Conservation (phyloP, 1,139 yeast species). For the Yamadazyma diospyri region DNA sequence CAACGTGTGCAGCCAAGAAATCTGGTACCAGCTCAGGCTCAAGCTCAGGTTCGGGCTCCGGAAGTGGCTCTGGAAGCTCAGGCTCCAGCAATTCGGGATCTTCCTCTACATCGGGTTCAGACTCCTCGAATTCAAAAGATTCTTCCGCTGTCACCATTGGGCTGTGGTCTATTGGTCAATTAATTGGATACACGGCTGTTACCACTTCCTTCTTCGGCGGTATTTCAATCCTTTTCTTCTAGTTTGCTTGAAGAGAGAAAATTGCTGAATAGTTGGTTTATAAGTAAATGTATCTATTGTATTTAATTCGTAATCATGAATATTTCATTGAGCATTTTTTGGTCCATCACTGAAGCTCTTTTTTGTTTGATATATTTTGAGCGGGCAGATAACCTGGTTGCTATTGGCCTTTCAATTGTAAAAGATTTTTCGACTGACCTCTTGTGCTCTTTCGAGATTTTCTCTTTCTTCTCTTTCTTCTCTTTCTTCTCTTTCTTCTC, state of each 20-base stretch:
- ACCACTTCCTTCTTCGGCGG: constrained; percentile 40
- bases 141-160: constrained; percentile 20
- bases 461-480: constrained; percentile 4
- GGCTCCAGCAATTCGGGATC: constrained; percentile 13
- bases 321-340: constrained; percentile 84
- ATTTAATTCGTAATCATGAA: constrained; percentile 68
- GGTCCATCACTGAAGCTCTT: constrained; percentile 86
- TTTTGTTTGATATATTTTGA: constrained; percentile 86
- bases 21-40: constrained; percentile 29
- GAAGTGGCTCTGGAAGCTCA: constrained; percentile 33
- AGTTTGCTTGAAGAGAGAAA: background rate
- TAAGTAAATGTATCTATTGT: constrained; percentile 1
- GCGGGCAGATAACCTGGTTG: constrained; percentile 73
- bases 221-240: constrained; percentile 28
- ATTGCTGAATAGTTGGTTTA: background rate
- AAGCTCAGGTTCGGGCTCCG: constrained; percentile 36
- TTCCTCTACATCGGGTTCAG: constrained; percentile 15
- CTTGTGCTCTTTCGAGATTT: background rate
- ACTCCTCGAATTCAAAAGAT: constrained; percentile 14
- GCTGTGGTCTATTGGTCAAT: constrained; percentile 26
- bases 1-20: constrained; percentile 46
- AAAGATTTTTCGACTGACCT: constrained; percentile 17
- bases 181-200: constrained; percentile 29
- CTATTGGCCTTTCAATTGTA: constrained; percentile 21
- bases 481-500: constrained; percentile 24